Evolutionary conservation across 805 yeast genomes (phyloP).

Genomic region (Ogataea glucozyma): DNA sequence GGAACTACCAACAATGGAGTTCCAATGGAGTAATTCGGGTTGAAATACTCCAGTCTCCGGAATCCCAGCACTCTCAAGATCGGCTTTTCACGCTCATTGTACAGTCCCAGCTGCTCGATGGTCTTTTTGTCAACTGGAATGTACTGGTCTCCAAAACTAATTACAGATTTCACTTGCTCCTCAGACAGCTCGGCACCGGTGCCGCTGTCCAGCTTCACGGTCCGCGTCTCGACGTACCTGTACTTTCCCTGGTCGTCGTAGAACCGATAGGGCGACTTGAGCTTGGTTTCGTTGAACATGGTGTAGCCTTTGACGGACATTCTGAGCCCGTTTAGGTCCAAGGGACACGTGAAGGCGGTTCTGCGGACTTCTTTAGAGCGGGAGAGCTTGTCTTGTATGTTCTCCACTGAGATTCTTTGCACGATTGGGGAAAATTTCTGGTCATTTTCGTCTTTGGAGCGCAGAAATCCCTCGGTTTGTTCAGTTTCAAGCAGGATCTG

Average conservation of each 20-base stretch:
- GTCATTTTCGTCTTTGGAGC: slow-evolving; percentile 8
- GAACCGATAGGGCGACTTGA: slow-evolving; percentile 51
- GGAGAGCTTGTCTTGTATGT: slow-evolving; percentile 49
- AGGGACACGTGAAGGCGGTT: slow-evolving; percentile 59
- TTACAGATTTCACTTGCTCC: slow-evolving; percentile 39
- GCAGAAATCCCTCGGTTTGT: slow-evolving; percentile 9
- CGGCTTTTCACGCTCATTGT: slow-evolving; percentile 42
- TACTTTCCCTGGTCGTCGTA: slow-evolving; percentile 54
- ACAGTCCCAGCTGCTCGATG: slow-evolving; percentile 34
- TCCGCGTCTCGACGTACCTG: slow-evolving; percentile 50
- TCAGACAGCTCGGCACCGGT: slow-evolving; percentile 43
- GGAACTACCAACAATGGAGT: slow-evolving; percentile 69
- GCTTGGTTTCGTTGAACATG: slow-evolving; percentile 54
- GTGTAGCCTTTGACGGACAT: slow-evolving; percentile 75
- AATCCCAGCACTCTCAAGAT: slow-evolving; percentile 70
- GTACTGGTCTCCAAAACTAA: slow-evolving; percentile 48
- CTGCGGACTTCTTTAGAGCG: slow-evolving; percentile 64
- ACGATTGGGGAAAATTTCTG: slow-evolving; percentile 38
- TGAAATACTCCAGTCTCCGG: slow-evolving; percentile 45
- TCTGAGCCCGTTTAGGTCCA: slow-evolving; percentile 57
- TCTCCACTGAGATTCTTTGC: slow-evolving; percentile 42
- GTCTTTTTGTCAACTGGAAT: slow-evolving; percentile 42
- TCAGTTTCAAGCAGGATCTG: slow-evolving; percentile 26
- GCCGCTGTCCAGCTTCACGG: slow-evolving; percentile 39
- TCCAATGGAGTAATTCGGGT: slow-evolving; percentile 51